phyloP scores from a whole-genome alignment of 2,329 filamentous ascomycete genomes.

The Xylariaceae sp. region DNA sequence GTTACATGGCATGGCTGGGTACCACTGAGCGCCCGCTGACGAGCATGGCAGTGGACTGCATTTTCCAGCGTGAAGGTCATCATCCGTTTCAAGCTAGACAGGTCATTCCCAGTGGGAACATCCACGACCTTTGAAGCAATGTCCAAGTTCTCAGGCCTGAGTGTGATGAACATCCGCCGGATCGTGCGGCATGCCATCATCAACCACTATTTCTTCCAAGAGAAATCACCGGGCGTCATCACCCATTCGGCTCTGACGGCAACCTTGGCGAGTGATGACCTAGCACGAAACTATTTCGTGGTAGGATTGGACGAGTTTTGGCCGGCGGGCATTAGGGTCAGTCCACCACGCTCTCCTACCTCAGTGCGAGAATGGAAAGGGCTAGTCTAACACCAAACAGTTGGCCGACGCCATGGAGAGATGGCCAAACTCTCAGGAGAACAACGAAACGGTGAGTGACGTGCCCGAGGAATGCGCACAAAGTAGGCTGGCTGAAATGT shows the following conservation, averaged over 20 bases:
- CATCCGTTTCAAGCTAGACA: slow-evolving; percentile 19
- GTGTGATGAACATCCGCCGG: slow-evolving; percentile 18
- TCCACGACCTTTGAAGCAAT: slow-evolving; percentile 15
- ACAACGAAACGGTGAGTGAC: slow-evolving; percentile 21
- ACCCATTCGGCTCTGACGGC: slow-evolving; percentile 25
- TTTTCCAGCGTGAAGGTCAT: slow-evolving; percentile 20
- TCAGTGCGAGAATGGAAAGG: not conserved
- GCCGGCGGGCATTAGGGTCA: slow-evolving; percentile 16
- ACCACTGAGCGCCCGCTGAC: not conserved
- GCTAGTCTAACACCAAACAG: not conserved
- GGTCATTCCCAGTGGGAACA: slow-evolving; percentile 17
- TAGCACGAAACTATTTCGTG: slow-evolving; percentile 20
- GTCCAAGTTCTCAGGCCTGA: slow-evolving; percentile 14
- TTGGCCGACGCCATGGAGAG: slow-evolving; percentile 25
- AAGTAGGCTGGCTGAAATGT: not conserved
- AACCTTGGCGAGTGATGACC: slow-evolving; percentile 16
- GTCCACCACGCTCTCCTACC: slow-evolving; percentile 6
- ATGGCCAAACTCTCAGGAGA: slow-evolving; percentile 27
- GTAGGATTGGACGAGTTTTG: slow-evolving; percentile 25
- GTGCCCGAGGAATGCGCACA: not conserved
- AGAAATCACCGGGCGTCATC: slow-evolving; percentile 26
- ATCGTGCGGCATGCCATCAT: slow-evolving; percentile 30
- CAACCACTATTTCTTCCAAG: slow-evolving; percentile 31
- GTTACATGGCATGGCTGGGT: not conserved
- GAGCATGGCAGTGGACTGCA: slow-evolving; percentile 16